These are phyloP conservation scores for Hypoxylon perforatum DNA, from an alignment of 495 filamentous ascomycete species.

Conservation along the genomic window DNA sequence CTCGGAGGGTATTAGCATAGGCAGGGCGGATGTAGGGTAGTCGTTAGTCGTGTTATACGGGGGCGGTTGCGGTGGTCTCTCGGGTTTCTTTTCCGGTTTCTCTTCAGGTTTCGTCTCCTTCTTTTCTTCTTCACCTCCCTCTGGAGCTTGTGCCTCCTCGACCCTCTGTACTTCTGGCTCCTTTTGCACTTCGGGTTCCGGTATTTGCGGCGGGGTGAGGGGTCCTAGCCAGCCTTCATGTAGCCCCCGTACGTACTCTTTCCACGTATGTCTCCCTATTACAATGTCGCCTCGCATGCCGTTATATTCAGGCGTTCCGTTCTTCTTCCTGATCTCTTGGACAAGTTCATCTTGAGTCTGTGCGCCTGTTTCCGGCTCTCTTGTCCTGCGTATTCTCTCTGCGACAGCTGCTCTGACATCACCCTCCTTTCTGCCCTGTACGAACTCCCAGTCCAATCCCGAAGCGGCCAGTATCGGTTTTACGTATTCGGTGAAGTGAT, in stretches of 20 bases:
- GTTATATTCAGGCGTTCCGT: constrained; percentile 74
- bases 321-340: constrained; percentile 64
- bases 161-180: constrained; percentile 48
- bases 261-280: constrained; percentile 94
- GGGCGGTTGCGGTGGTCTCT: constrained; percentile 60
- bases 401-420: constrained; percentile 86
- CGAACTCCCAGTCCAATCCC: constrained; percentile 92
- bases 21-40: constrained; percentile 71
- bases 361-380: constrained; percentile 57
- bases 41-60: constrained; percentile 76
- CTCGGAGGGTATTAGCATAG: constrained; percentile 68
- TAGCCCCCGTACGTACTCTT: constrained; percentile 92
- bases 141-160: constrained; percentile 42
- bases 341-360: constrained; percentile 67
- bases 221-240: constrained; percentile 98
- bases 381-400: constrained; percentile 77
- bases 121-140: constrained; percentile 38
- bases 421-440: constrained; percentile 89
- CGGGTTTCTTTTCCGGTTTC: constrained; percentile 55
- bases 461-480: constrained; percentile 92
- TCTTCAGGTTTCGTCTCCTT: constrained; percentile 54
- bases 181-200: constrained; percentile 48
- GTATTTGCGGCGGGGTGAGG: constrained; percentile 55
- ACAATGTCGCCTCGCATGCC: constrained; percentile 85
- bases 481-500: constrained; percentile 95